Evolutionary conservation across 1,139 yeast genomes (phyloP).

Genomic region (Hyphopichia pseudoburtonii): DNA sequence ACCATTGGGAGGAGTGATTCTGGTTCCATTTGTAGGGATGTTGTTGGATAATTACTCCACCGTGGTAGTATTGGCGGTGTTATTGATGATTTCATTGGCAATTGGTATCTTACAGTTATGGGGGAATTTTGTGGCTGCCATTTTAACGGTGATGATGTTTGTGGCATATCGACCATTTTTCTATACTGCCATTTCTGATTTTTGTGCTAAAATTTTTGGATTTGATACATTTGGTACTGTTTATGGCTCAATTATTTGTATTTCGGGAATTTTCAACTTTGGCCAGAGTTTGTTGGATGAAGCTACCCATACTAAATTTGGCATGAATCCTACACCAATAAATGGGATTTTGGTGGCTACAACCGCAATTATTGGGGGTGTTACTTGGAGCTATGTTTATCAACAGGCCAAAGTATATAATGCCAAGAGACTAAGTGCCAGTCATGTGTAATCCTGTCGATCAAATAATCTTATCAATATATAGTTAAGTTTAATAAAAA

Average conservation of each 20-base stretch:
- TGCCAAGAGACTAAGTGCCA: constrained; percentile 12
- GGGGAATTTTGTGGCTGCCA: constrained; percentile 27
- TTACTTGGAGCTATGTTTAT: constrained; percentile 30
- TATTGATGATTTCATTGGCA: constrained; percentile 30
- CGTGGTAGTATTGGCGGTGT: constrained; percentile 28
- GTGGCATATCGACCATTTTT: constrained; percentile 47
- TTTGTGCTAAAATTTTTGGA: constrained; percentile 50
- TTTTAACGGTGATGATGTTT: constrained; percentile 37
- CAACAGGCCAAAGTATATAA: constrained; percentile 26
- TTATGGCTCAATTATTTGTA: constrained; percentile 44
- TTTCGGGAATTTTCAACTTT: constrained; percentile 41
- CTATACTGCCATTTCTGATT: constrained; percentile 45
- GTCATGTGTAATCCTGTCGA: neutral
- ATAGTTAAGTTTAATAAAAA: too few species aligned
- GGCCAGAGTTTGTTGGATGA: constrained; percentile 39
- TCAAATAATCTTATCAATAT: too few species aligned
- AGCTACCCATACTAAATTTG: constrained; percentile 37
- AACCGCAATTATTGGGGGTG: constrained; percentile 32
- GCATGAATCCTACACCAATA: constrained; percentile 45
- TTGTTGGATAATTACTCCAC: constrained; percentile 41
- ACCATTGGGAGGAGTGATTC: constrained; percentile 45
- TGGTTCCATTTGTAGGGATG: constrained; percentile 44
- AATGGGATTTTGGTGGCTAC: constrained; percentile 27
- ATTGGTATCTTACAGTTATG: constrained; percentile 41
- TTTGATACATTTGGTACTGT: constrained; percentile 50